Evolutionary conservation across 805 yeast species (phyloP).

Genomic region (Ogataea pini): DNA sequence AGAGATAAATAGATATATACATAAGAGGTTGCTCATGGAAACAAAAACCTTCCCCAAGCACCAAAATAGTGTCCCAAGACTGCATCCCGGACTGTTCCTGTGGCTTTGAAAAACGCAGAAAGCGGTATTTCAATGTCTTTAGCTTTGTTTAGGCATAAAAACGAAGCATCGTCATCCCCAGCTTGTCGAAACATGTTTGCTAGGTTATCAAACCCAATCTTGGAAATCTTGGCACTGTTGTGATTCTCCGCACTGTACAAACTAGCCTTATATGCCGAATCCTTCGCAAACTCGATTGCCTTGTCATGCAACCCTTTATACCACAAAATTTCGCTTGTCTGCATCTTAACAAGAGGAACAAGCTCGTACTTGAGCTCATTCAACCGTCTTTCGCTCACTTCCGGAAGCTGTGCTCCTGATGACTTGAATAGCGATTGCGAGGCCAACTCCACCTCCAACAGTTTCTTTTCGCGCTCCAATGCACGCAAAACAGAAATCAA

Average conservation of each 20-base stretch:
- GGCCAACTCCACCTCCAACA: conserved; percentile 18
- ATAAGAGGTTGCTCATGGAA: conserved; percentile 27
- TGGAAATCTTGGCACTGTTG: conserved; percentile 41
- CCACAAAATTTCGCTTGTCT: conserved; percentile 46
- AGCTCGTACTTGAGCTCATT: conserved; percentile 31
- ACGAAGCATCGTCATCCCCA: conserved; percentile 32
- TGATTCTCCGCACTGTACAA: conserved; percentile 34
- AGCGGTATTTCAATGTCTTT: conserved; percentile 35
- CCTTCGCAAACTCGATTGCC: conserved; percentile 44
- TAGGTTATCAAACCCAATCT: conserved; percentile 39
- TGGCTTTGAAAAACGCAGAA: conserved; percentile 25
- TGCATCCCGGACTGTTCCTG: conserved; percentile 32
- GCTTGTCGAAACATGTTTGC: conserved; percentile 34
- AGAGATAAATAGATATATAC: background rate
- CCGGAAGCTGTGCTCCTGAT: conserved; percentile 13
- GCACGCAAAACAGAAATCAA: conserved; percentile 36
- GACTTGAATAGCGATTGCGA: conserved; percentile 19
- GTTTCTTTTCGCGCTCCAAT: conserved; percentile 30
- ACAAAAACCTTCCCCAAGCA: conserved; percentile 35
- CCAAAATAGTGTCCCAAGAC: conserved; percentile 39
- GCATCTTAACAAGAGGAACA: conserved; percentile 41
- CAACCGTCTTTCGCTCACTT: conserved; percentile 24
- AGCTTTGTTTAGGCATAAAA: conserved; percentile 29
- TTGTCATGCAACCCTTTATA: conserved; percentile 32
- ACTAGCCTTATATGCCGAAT: conserved; percentile 37